phyloP scores from a whole-genome alignment of 306 rosid species.

The Cucumis hystrix region DNA sequence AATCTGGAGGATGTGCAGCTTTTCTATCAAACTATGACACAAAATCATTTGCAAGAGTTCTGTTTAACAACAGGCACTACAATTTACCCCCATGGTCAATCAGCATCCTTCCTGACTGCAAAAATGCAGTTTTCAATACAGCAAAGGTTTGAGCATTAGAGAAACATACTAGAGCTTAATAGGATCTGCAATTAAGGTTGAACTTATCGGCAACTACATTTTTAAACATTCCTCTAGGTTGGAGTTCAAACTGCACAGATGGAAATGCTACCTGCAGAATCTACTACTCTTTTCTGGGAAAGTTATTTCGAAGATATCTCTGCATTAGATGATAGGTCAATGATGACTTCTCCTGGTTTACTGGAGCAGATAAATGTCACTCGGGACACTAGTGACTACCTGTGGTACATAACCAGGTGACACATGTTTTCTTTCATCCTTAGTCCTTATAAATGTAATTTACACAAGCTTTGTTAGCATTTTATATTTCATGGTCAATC shows the following conservation, averaged over 20 bases:
- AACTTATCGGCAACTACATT: neutral
- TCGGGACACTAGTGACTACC: slow-evolving; percentile 75
- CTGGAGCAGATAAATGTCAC: slow-evolving; percentile 92
- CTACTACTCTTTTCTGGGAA: slow-evolving; percentile 59
- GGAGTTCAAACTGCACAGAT: slow-evolving; percentile 93
- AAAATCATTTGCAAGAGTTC: slow-evolving; percentile 55
- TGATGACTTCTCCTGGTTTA: slow-evolving; percentile 53
- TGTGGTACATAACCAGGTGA: slow-evolving; percentile 91
- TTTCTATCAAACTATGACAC: slow-evolving; percentile 75
- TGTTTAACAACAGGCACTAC: slow-evolving; percentile 88
- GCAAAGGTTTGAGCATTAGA: slow-evolving; percentile 54
- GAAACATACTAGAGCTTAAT: neutral
- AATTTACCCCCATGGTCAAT: slow-evolving; percentile 96
- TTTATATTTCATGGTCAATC: neutral
- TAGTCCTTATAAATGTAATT: neutral
- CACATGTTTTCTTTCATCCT: slow-evolving; percentile 9
- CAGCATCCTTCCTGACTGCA: slow-evolving; percentile 92
- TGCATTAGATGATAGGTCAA: slow-evolving; percentile 46
- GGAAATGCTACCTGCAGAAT: slow-evolving; percentile 73
- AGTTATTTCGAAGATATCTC: slow-evolving; percentile 61
- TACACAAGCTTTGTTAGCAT: neutral
- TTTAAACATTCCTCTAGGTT: slow-evolving; percentile 28
- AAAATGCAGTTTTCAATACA: slow-evolving; percentile 76
- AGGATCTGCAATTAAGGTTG: neutral
- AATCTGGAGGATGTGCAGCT: slow-evolving; percentile 87